Conservation (phyloP, 768 basidiomycete genomes). For the Russula sp. region DNA sequence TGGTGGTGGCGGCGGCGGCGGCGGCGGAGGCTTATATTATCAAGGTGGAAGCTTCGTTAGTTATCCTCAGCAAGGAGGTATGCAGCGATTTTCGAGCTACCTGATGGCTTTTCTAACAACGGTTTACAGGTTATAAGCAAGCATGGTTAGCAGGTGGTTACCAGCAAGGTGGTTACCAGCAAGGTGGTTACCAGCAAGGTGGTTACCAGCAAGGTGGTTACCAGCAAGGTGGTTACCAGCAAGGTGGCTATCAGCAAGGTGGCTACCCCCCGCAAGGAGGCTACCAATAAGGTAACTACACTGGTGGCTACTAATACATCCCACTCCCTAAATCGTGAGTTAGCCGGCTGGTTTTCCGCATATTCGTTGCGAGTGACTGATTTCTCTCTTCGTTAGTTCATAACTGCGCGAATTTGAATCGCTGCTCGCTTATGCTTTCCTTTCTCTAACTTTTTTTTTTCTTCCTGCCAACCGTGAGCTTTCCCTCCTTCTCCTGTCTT, state of each 20-base stretch:
- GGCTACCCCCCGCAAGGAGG: conserved; percentile 30
- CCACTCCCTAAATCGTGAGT: conserved; percentile 7
- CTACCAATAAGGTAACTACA: conserved; percentile 11
- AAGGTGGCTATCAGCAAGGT: conserved; percentile 6
- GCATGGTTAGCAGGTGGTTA: no score
- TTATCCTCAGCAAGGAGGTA: conserved; percentile 21
- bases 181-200: conserved; percentile 26
- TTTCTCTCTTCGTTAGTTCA: not conserved
- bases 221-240: conserved; percentile 1
- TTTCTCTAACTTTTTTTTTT: conserved; percentile 24
- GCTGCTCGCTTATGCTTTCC: conserved; percentile 20
- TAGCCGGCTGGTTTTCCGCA: no score
- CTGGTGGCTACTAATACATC: conserved; percentile 27
- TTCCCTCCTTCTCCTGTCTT: not conserved
- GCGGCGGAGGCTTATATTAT: no score
- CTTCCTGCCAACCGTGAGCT: conserved; percentile 8
- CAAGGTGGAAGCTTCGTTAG: conserved; percentile 21
- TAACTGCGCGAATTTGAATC: conserved; percentile 9
- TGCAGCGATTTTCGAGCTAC: no score
- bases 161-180: conserved; percentile 5
- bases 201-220: conserved; percentile 23
- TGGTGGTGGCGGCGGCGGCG: no score
- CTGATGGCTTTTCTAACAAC: not conserved
- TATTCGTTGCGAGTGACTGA: not conserved
- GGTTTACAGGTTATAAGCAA: conserved; percentile 7